phyloP scores from a whole-genome alignment of 164 flowering plant genomes.

The Dillenia suffruticosa region DNA sequence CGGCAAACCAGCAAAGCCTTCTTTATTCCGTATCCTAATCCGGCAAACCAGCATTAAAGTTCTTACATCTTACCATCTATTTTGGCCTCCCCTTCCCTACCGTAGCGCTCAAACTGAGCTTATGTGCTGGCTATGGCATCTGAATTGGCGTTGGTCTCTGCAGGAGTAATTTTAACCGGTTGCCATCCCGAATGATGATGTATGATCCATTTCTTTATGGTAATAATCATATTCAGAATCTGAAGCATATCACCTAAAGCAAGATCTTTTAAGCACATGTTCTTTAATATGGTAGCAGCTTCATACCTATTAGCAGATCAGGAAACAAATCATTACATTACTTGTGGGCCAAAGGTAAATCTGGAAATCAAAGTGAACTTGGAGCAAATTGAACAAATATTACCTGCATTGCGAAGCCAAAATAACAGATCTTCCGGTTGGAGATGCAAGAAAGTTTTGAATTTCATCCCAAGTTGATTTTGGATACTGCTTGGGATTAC shows the following conservation, averaged over 20 bases:
- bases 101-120: constrained; percentile 12
- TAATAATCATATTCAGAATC: constrained; percentile 55
- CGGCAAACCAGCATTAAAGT: neutral
- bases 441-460: constrained; percentile 48
- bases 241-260: constrained; percentile 72
- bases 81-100: constrained; percentile 9
- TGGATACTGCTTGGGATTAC: constrained; percentile 41
- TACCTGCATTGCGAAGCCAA: constrained; percentile 74
- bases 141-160: constrained; percentile 26
- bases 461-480: constrained; percentile 62
- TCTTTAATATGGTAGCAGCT: constrained; percentile 60
- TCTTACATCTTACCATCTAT: too few relatives aligned
- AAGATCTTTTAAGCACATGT: constrained; percentile 47
- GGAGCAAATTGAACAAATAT: neutral
- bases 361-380: neutral
- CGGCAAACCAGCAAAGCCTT: constrained; percentile 1
- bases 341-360: neutral
- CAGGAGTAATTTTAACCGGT: constrained; percentile 53
- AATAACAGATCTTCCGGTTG: constrained; percentile 56
- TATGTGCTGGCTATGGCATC: constrained; percentile 25
- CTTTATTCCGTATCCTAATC: neutral
- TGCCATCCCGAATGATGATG: constrained; percentile 77
- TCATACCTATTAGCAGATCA: constrained; percentile 50
- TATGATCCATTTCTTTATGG: constrained; percentile 61
- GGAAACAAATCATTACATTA: constrained; percentile 1